Evolutionary conservation across 2,329 filamentous ascomycete genomes (phyloP), one percentile per base, ranked within the genome.

Genomic region (Beauveria medogensis): DNA sequence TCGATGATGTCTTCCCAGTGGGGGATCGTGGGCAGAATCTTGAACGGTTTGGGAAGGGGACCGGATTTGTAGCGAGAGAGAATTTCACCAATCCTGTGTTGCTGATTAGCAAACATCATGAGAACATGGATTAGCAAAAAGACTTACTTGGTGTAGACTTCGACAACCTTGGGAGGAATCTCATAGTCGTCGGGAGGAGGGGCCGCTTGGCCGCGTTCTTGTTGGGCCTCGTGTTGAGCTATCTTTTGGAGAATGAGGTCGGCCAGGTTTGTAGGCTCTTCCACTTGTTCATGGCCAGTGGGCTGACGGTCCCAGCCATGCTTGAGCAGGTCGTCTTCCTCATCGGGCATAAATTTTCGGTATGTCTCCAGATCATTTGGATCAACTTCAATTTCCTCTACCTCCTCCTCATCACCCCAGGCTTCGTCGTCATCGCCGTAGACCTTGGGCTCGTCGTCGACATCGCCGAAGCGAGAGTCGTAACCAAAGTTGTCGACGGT

Each of bases 21-120:
- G 8, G 92, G 92, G 16, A 97, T 85, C 0, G 92, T 92, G 2
- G 94, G 94, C 9, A 99, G 82, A 65, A 97, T 92, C 76, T 97
- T 97, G 82, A 99, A 96, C 0, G 93, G 93, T 75, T 99, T 99
- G 22, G 94, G 94, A 37, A 99, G 82, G 66, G 93, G 93, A n/a
- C 94, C 94, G 16, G 90, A 93, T 76, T 96, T 96, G 79, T 96
- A 97, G 65, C 93, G 86, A 28, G 91, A 92, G 62, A 99, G 82
- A 63, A 97, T 88, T 66, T 92, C 80, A 63, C 92, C 93, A 67
- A 96, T 87, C 77, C 87, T 91, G 44, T 24, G 12, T 6, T 28
- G 44, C 18, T 16, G 34, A 20, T 54, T 0, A 18, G 7, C 18
- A 7, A 24, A 53, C 69, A 64, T 70, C 66, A 6, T 3, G 47